phyloP scores from a whole-genome alignment of 805 yeast genomes.

The Candida pseudoglaebosa region DNA sequence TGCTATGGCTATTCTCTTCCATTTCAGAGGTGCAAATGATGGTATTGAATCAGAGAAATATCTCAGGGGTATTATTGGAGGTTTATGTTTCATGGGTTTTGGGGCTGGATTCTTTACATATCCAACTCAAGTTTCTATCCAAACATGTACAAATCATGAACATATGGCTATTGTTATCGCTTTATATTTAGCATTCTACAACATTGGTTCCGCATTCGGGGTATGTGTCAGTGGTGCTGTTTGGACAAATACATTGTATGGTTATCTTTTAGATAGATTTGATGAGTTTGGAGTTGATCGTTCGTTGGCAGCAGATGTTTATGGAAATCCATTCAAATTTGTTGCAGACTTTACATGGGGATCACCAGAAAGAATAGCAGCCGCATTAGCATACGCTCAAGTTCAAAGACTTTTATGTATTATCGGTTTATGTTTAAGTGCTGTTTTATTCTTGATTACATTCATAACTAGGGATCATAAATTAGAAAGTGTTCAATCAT shows the following conservation, averaged over 20 bases:
- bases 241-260: constrained; percentile 60
- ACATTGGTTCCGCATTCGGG: constrained; percentile 64
- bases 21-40: constrained; percentile 42
- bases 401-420: constrained; percentile 57
- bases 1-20: constrained; percentile 56
- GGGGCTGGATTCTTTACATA: constrained; percentile 74
- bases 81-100: constrained; percentile 60
- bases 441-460: constrained; percentile 40
- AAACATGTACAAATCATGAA: constrained; percentile 57
- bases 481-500: constrained; percentile 33
- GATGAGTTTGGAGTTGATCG: constrained; percentile 14
- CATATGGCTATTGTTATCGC: constrained; percentile 62
- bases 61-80: constrained; percentile 46
- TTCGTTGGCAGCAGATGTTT: constrained; percentile 21
- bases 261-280: constrained; percentile 32
- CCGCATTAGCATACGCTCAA: constrained; percentile 55
- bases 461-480: constrained; percentile 42
- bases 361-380: constrained; percentile 53
- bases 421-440: constrained; percentile 51
- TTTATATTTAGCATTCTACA: constrained; percentile 52
- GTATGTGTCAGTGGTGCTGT: constrained; percentile 64
- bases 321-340: constrained; percentile 49
- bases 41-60: constrained; percentile 29
- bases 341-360: constrained; percentile 53
- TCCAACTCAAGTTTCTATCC: constrained; percentile 57